Conservation (phyloP, 2,329 filamentous ascomycete species). For the Aspergillus sp. region DNA sequence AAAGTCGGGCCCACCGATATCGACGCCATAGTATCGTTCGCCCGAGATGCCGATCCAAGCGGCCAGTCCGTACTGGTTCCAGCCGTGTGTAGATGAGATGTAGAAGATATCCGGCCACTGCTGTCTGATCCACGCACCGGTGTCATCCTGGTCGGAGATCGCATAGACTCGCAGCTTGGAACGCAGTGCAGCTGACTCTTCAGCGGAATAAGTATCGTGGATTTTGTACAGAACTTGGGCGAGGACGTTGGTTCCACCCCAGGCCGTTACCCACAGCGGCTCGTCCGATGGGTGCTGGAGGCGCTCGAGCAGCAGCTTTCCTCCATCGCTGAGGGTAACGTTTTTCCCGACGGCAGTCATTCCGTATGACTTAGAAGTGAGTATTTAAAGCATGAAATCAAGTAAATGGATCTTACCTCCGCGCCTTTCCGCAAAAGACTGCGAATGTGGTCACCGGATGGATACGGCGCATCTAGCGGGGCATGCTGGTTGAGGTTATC, state of each 20-base stretch:
- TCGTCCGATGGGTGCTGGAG: slow-evolving; percentile 28
- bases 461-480: slow-evolving; percentile 46
- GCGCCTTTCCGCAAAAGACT: slow-evolving; percentile 38
- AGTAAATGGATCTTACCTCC: too few species aligned
- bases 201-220: slow-evolving; percentile 14
- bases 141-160: slow-evolving; percentile 62
- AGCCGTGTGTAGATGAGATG: slow-evolving; percentile 57
- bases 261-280: slow-evolving; percentile 54
- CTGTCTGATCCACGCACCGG: slow-evolving; percentile 56
- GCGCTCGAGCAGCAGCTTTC: slow-evolving; percentile 46
- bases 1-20: slow-evolving; percentile 48
- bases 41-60: slow-evolving; percentile 57
- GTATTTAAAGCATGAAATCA: too few species aligned
- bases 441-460: slow-evolving; percentile 37
- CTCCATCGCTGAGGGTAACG: slow-evolving; percentile 42
- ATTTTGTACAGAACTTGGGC: slow-evolving; percentile 49
- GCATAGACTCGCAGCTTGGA: slow-evolving; percentile 53
- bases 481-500: slow-evolving; percentile 52
- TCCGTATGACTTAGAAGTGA: slow-evolving; percentile 34
- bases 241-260: slow-evolving; percentile 57
- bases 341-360: slow-evolving; percentile 36
- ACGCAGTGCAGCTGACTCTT: neutral
- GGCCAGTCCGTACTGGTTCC: slow-evolving; percentile 55
- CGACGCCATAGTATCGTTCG: neutral
- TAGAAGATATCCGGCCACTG: slow-evolving; percentile 58